phyloP scores from a whole-genome alignment of 2,329 filamentous ascomycete genomes.

The Fusarium pseudoanthophilum region DNA sequence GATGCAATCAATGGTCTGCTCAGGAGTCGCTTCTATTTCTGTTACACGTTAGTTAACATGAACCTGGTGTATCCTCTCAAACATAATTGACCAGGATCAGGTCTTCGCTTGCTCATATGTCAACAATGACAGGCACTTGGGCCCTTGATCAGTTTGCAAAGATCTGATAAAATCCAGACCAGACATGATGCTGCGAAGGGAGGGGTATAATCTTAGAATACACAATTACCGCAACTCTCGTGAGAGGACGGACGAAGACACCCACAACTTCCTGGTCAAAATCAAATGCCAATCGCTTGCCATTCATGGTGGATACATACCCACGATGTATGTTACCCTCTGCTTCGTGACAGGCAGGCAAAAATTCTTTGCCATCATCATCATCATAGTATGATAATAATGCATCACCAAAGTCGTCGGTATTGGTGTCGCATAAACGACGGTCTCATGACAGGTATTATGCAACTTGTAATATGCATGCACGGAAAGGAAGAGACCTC shows the following conservation, averaged over 20 bases:
- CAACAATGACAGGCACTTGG: conserved; percentile 18
- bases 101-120: conserved; percentile 10
- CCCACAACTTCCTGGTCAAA: neutral
- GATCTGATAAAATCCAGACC: conserved; percentile 24
- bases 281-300: neutral
- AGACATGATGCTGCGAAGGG: conserved; percentile 3
- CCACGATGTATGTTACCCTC: neutral
- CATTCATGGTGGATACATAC: neutral
- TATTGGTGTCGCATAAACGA: neutral
- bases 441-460: conserved; percentile 9
- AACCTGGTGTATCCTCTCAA: conserved; percentile 21
- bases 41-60: conserved; percentile 7
- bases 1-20: neutral
- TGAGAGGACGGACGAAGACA: neutral
- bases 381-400: neutral
- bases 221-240: neutral
- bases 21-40: conserved; percentile 10
- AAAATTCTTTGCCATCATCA: neutral
- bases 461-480: conserved; percentile 18
- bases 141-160: conserved; percentile 7
- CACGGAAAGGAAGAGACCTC: neutral
- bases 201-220: neutral
- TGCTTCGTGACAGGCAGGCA: conserved; percentile 1
- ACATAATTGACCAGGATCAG: conserved; percentile 10
- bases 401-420: neutral